Conservation (phyloP, 106 monocot species). For the Agapanthus africanus region DNA sequence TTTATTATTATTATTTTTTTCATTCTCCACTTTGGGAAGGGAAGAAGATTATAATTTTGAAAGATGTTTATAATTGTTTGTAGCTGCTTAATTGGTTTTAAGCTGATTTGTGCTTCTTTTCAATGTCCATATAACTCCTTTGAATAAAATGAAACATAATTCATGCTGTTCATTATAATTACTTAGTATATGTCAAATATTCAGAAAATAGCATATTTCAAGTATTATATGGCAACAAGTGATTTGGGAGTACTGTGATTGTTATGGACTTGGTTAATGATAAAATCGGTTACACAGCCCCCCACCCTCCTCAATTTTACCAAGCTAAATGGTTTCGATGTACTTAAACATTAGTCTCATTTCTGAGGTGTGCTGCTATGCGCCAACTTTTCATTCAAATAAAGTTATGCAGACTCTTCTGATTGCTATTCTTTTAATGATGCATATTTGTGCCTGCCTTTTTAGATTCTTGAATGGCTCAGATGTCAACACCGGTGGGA, state of each 20-base stretch:
- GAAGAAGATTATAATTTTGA: background rate
- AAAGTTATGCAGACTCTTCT: background rate
- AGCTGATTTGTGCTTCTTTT: background rate
- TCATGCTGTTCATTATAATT: background rate
- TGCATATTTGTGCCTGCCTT: slow-evolving; percentile 10
- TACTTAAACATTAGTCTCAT: no score
- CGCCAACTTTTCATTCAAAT: no score
- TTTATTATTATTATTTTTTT: background rate
- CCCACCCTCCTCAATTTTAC: no score
- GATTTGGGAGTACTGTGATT: background rate
- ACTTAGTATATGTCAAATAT: background rate
- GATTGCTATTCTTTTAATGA: no score
- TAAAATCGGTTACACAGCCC: background rate
- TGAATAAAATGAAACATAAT: background rate
- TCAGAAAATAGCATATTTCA: background rate
- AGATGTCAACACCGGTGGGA: slow-evolving; percentile 93
- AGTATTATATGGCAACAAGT: background rate
- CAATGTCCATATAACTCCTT: background rate
- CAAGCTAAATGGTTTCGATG: no score
- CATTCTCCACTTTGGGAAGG: background rate
- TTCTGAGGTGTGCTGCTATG: no score
- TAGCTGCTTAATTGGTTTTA: background rate
- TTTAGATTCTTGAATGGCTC: slow-evolving; percentile 96
- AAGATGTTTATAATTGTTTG: background rate
- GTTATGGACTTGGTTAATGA: background rate